Base-by-base conservation (phyloP, 1,284 basidiomycete species). In the Bondarzewia mesenterica region DNA sequence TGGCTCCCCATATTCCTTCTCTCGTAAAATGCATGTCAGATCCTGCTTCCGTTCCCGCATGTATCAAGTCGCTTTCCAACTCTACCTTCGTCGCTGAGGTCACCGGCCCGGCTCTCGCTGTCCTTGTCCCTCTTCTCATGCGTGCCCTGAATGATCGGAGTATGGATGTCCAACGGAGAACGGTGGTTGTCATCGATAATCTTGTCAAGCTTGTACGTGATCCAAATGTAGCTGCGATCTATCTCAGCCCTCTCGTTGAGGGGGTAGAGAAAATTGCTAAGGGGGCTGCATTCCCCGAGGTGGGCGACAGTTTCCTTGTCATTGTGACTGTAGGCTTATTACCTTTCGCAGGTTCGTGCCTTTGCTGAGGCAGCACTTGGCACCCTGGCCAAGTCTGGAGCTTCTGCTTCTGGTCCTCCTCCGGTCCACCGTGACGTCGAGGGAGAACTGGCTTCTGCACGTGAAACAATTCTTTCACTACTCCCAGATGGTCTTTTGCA, bases 51-150 rank as follows among this genome's bases (percentile, higher is more conserved):
- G 94, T 98, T 16, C 82, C 93, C 7, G 85, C 85, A 37, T 96
- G 93, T 60, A 94, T 99, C 80, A 99, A 99, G 73, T 83, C 92
- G 43, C 77, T 98, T 7, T 94, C 93, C 6, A 88, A 82, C 50
- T 94, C 92, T 36, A 98, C 95, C 14, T 99, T 97, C 60, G 96
- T 99, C 51, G 91, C 93, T 48, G 95, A 99, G 70, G 93, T 99
- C 58, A 97, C 89, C 27, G 88, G 92, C 1, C 95, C 95, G 14
- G 93, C 95, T 14, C 80, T 99, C 37, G 95, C 96, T 21, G 93
- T 99, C 57, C 83, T 99, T 57, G 93, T 96, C 2, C 95, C 95
- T 5, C 80, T 99, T 37, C 75, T 99, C 48, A 77, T 83, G 47
- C 92, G 96, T 62, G 95, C 93, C 6, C 74, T 99, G 57, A 95